Evolutionary conservation across 2,329 filamentous ascomycete genomes (phyloP), one percentile per base, ranked within the genome.

Genomic region (Escovopsis weberi): DNA sequence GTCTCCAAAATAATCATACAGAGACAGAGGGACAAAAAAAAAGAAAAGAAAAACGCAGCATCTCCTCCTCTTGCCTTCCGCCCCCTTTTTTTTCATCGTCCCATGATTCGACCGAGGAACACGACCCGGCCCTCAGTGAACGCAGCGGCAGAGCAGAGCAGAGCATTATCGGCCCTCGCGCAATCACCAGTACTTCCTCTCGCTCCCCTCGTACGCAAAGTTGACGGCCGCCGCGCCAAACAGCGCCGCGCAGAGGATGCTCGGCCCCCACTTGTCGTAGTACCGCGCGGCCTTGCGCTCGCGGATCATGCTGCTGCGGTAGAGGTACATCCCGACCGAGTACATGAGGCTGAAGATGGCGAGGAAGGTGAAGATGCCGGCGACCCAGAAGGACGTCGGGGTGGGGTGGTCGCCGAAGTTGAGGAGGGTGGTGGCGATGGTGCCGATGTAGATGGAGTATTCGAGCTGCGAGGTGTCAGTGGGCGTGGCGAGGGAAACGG

Each of bases 371-470:
- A 96, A 98, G 1, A 78, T 71, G 57, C 80, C 82, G 0, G 86
- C 74, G 0, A 83, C 77, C 38, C 76, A 67, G 48, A 93, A 78
- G 6, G 81, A 78, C 18, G 78, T 60, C 37, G 52, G 57, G 7
- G 62, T 72, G 18, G 74, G 69, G 49, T 74, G 72, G 10, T 62
- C 61, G 52, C 84, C 77, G 59, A 95, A 86, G 67, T 94, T 88
- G 50, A 94, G 74, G 38, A 94, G 68, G 0, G 85, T 85, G 7
- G 83, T 81, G 11, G 87, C 85, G 53, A 94, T 89, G 26, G 83
- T 82, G 53, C 85, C 86, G 42, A 98, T 80, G 57, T 95, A 88
- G 56, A 96, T 94, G 40, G 84, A 89, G 64, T 94, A 96, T 62
- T 98, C 89, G 54, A 98, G 82, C 83, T 83, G 50, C 26, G 39